Base-by-base conservation (phyloP, 805 yeast species). In the Komagataella kurtzmanii region DNA sequence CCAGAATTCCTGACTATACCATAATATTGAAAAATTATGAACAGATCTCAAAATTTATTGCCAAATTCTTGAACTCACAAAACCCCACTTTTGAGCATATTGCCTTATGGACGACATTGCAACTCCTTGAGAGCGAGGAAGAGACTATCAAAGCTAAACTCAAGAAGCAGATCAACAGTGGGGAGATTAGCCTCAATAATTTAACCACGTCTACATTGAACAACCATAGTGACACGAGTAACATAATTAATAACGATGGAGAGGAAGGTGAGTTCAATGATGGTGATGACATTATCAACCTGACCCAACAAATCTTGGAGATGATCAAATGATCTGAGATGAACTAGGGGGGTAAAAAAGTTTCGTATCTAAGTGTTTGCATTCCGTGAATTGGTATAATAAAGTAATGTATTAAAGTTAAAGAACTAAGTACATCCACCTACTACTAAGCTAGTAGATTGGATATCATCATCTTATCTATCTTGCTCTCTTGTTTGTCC, bases 1-100 rank as follows among this genome's bases (percentile, higher is more conserved):
- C 97, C 3, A 81, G 97, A 68, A 88, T 91, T 44, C 79, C 78
- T 59, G 90, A 88, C 59, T 90, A 90, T 66, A 76, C 81, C 54
- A 82, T 83, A 56, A 87, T 93, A 54, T 75, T 88, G 53, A 76
- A 79, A 51, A 77, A 82, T 57, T 93, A 97, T 95, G 89, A 88
- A 54, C 98, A 98, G 53, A 83, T 93, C 54, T 76, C 80, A 55
- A 93, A 89, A 24, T 93, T 93, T 63, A 74, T 93, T 56, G 73
- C 80, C 43, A 73, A 90, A 60, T 93, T 91, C 65, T 73, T 93
- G 61, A 81, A 80, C 55, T 79, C 88, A 61, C 84, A 84, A 45
- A 93, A 90, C 65, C 85, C 95, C 12, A 93, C 98, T 0, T 93
- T 93, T 67, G 98, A 93, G 69, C 99, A 93, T 65, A 93, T 93